phyloP scores from a whole-genome alignment of 768 basidiomycete genomes.

The Boletellus emodensis region DNA sequence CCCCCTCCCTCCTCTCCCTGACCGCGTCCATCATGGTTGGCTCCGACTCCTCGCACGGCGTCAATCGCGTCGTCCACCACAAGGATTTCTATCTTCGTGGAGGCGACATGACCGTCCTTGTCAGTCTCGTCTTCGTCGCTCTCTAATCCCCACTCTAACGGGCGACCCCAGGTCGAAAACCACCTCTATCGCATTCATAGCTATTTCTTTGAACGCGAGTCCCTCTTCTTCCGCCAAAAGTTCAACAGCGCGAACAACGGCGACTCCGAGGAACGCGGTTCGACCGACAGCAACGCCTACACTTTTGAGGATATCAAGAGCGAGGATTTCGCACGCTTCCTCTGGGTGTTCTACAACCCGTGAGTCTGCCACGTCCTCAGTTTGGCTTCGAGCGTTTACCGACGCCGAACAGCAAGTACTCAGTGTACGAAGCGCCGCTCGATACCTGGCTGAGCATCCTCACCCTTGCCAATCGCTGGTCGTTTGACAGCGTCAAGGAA shows the following conservation, averaged over 20 bases:
- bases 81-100: conserved; percentile 52
- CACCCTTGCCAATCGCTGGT: conserved; percentile 37
- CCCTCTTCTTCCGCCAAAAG: conserved; percentile 40
- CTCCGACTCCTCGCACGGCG: conserved; percentile 22
- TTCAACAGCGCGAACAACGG: conserved; percentile 28
- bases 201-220: conserved; percentile 64
- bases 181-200: conserved; percentile 54
- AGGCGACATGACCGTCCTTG: conserved; percentile 57
- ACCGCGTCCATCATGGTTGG: conserved; percentile 23
- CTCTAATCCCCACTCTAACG: conserved; percentile 8
- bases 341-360: conserved; percentile 66
- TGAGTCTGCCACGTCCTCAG: conserved; percentile 27
- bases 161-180: conserved; percentile 49
- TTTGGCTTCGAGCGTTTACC: not conserved
- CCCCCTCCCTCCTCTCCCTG: conserved; percentile 29
- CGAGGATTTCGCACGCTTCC: conserved; percentile 50
- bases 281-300: conserved; percentile 40
- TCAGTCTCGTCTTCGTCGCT: conserved; percentile 26
- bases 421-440: conserved; percentile 35
- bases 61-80: conserved; percentile 33
- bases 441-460: conserved; percentile 43
- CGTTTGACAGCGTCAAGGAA: conserved; percentile 37
- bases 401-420: conserved; percentile 30
- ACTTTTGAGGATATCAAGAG: conserved; percentile 42
- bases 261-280: conserved; percentile 34